A percentile compares a stretch with the other conserved stretches of the same genome.
Evolutionary conservation across 495 filamentous ascomycete genomes (phyloP).

Genomic region (Penicillium cinerascens): DNA sequence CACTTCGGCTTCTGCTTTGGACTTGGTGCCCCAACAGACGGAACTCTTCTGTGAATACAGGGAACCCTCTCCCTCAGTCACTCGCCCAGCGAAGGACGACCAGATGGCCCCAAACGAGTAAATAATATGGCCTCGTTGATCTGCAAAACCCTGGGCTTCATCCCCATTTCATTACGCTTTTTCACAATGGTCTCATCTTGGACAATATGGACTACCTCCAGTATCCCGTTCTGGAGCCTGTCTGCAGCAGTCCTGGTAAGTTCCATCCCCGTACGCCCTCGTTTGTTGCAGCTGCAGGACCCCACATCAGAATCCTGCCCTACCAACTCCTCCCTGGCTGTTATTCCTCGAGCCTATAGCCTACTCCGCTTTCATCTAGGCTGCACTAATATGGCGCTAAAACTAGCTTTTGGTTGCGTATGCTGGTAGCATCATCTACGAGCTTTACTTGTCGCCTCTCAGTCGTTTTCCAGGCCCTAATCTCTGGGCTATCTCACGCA

Average conservation of each 20-base stretch:
- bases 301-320: constrained; percentile 1
- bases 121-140: constrained; percentile 10
- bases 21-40: neutral
- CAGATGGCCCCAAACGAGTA: constrained; percentile 9
- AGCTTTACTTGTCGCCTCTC: constrained; percentile 50
- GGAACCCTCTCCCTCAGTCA: neutral
- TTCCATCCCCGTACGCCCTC: constrained; percentile 18
- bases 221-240: constrained; percentile 10
- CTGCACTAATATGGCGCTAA: constrained; percentile 2
- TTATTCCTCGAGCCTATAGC: neutral
- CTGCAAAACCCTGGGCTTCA: constrained; percentile 4
- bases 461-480: constrained; percentile 49
- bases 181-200: constrained; percentile 11
- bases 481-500: constrained; percentile 34
- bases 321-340: neutral
- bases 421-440: constrained; percentile 33
- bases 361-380: neutral
- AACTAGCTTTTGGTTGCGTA: constrained; percentile 15
- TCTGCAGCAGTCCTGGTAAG: constrained; percentile 24
- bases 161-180: neutral
- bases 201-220: constrained; percentile 5
- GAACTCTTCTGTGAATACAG: neutral
- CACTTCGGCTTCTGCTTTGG: neutral
- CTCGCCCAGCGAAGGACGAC: neutral
- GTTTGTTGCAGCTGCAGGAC: constrained; percentile 12